phyloP scores from a whole-genome alignment of 129 eudicot genomes.

The Artemisia tridentata region DNA sequence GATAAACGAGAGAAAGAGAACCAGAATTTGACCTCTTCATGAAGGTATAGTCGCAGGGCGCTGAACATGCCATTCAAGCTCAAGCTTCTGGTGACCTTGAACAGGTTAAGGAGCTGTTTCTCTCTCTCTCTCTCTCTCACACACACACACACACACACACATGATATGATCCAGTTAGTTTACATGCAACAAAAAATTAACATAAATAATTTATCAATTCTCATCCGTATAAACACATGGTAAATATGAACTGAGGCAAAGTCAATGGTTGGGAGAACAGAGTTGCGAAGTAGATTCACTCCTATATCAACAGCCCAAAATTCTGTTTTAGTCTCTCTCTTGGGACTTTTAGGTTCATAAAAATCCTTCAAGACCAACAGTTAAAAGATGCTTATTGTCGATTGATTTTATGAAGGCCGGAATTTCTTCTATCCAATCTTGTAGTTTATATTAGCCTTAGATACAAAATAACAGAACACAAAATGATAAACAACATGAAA shows the following conservation, averaged over 20 bases:
- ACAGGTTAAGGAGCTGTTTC: conserved; percentile 49
- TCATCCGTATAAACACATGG: conserved; percentile 35
- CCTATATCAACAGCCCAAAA: conserved; percentile 84
- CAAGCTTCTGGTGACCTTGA: conserved; percentile 66
- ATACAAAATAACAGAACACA: neutral
- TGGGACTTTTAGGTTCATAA: conserved; percentile 79
- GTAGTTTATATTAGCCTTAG: conserved; percentile 29
- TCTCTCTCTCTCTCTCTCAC: neutral
- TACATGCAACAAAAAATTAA: too few relatives aligned
- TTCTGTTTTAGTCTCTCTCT: conserved; percentile 53
- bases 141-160: too few relatives aligned
- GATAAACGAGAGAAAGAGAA: too few relatives aligned
- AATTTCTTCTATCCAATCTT: conserved; percentile 98
- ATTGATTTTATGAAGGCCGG: conserved; percentile 68
- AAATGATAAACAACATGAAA: neutral
- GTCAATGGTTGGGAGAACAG: conserved; percentile 68
- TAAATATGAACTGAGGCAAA: conserved; percentile 94
- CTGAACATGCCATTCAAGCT: conserved; percentile 75
- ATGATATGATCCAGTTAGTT: neutral
- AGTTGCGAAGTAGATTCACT: conserved; percentile 84
- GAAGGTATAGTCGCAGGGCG: conserved; percentile 2
- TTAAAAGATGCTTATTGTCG: conserved; percentile 73
- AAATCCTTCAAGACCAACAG: conserved; percentile 87
- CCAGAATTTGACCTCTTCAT: too few relatives aligned
- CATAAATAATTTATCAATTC: too few relatives aligned